Evolutionary conservation across 2,329 filamentous ascomycete genomes (phyloP).

Genomic region (Cladophialophora psammophila): DNA sequence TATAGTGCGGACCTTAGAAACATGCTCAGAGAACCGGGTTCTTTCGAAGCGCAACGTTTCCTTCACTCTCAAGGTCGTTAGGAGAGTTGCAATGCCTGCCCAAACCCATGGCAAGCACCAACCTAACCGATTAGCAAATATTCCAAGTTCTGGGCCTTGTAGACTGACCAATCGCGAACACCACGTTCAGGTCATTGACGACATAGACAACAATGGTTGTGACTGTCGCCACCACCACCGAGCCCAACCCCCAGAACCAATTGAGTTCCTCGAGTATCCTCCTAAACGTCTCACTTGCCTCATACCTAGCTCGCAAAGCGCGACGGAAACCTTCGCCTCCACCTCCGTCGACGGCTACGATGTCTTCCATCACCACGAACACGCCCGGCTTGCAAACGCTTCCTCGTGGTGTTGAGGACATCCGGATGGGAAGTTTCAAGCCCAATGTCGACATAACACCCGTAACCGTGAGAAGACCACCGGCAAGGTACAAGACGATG

Average conservation of each 20-base stretch:
- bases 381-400: not conserved
- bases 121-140: slow-evolving; percentile 10
- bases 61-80: slow-evolving; percentile 1
- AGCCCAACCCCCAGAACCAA: slow-evolving; percentile 9
- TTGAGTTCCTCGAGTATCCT: slow-evolving; percentile 7
- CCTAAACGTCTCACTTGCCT: slow-evolving; percentile 5
- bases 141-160: not conserved
- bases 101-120: slow-evolving; percentile 9
- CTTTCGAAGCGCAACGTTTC: not conserved
- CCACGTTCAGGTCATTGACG: slow-evolving; percentile 8
- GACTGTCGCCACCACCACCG: slow-evolving; percentile 2
- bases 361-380: slow-evolving; percentile 6
- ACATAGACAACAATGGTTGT: slow-evolving; percentile 9
- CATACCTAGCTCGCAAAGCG: slow-evolving; percentile 2
- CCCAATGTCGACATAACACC: not conserved
- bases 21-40: not conserved
- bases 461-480: slow-evolving; percentile 2
- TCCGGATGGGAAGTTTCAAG: slow-evolving; percentile 5
- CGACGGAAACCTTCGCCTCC: not conserved
- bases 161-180: slow-evolving; percentile 10
- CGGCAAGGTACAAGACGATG: slow-evolving; percentile 5
- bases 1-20: too few species aligned
- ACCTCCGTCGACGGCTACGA: slow-evolving; percentile 13
- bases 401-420: slow-evolving; percentile 9
- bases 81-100: not conserved